Percentiles rank a stretch among this genome's conserved stretches.
phyloP scores from a whole-genome alignment of 306 rosid genomes.

The Urtica urens region DNA sequence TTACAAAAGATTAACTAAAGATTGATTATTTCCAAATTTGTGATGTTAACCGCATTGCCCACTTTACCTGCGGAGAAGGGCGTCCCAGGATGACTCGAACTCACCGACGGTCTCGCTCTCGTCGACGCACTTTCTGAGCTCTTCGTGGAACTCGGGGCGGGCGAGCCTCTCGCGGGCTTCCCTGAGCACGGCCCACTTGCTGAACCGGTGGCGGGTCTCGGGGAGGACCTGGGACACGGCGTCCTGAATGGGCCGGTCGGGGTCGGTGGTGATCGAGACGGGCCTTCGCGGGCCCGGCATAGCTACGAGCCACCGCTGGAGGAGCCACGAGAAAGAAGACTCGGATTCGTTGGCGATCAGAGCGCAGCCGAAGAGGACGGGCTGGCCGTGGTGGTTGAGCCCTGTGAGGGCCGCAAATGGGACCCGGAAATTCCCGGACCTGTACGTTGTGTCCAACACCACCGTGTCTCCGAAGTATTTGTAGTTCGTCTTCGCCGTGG shows the following conservation, averaged over 20 bases:
- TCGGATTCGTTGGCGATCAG: conserved; percentile 57
- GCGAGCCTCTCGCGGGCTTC: conserved; percentile 51
- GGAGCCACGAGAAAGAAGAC: conserved; percentile 54
- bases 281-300: conserved; percentile 64
- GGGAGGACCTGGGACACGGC: conserved; percentile 64
- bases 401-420: conserved; percentile 70
- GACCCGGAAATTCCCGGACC: conserved; percentile 34
- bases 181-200: conserved; percentile 51
- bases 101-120: conserved; percentile 52
- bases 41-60: too few relatives aligned
- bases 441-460: conserved; percentile 56
- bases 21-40: too few relatives aligned
- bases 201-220: conserved; percentile 56
- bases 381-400: conserved; percentile 73
- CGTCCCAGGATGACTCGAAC: conserved; percentile 67
- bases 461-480: conserved; percentile 73
- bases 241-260: conserved; percentile 51
- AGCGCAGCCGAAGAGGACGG: conserved; percentile 71
- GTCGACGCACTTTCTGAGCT: conserved; percentile 47
- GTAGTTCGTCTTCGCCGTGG: conserved; percentile 50
- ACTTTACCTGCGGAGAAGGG: conserved; percentile 55
- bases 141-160: conserved; percentile 49
- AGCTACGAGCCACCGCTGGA: conserved; percentile 71
- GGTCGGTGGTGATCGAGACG: conserved; percentile 62
- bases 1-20: too few relatives aligned